A percentile compares a stretch with the other conserved stretches of the same genome.
These are phyloP conservation scores for Suhomyces faveliae DNA, from an alignment of 805 yeast species.

Conservation along the genomic window DNA sequence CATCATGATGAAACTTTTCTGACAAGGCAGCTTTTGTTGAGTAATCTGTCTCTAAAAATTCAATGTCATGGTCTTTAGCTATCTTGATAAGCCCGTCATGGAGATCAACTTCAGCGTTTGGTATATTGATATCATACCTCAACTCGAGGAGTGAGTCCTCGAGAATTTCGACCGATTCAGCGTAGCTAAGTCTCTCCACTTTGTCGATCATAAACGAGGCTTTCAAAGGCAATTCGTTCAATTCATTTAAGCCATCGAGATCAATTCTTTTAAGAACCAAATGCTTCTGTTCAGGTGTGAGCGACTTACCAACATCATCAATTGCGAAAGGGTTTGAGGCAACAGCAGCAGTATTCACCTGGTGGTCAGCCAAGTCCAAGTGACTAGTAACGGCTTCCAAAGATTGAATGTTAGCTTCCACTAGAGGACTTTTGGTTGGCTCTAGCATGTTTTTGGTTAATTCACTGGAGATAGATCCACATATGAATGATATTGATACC, in stretches of 20 bases:
- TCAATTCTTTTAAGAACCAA: constrained; percentile 25
- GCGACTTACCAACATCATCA: constrained; percentile 22
- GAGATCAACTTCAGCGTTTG: constrained; percentile 33
- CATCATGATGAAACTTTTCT: not conserved
- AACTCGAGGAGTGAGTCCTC: constrained; percentile 39
- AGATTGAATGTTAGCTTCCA: not conserved
- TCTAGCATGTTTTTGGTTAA: not conserved
- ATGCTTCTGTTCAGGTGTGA: constrained; percentile 26
- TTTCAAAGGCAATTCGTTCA: constrained; percentile 29
- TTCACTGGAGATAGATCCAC: not conserved
- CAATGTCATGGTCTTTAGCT: not conserved
- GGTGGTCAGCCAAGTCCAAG: constrained; percentile 14
- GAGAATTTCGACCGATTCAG: constrained; percentile 41
- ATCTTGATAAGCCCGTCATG: constrained; percentile 19
- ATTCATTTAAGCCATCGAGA: constrained; percentile 22
- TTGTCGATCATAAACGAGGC: constrained; percentile 42
- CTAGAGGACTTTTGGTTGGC: not conserved
- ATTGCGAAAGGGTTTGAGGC: constrained; percentile 24
- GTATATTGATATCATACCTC: constrained; percentile 48
- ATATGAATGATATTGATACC: not conserved
- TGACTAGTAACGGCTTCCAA: not conserved
- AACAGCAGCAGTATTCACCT: constrained; percentile 13
- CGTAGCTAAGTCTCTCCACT: constrained; percentile 31
- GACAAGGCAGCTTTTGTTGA: not conserved
- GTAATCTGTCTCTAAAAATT: not conserved